Percentiles rank a stretch among this genome's conserved stretches.
Conservation (phyloP, 352 stramenopile genomes). For the Hyaloperonospora arabidopsidis region DNA sequence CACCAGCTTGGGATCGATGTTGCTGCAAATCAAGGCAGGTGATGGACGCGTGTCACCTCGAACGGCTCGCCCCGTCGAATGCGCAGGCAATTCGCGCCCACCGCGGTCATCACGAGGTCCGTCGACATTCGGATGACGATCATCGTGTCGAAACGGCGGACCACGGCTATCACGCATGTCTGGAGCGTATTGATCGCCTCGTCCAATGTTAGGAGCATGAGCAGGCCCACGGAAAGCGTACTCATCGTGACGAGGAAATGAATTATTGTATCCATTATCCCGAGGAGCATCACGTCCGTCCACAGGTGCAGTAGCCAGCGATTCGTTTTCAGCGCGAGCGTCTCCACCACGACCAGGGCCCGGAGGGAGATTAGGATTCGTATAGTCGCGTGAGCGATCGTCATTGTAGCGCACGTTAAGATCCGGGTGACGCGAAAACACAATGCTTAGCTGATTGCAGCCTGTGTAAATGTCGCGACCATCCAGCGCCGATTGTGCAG, state of each 20-base stretch:
- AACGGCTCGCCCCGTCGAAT: slow-evolving; percentile 56
- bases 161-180: slow-evolving; percentile 16
- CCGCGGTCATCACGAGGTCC: slow-evolving; percentile 21
- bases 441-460: slow-evolving; percentile 75
- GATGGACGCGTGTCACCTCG: slow-evolving; percentile 49
- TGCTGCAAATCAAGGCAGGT: slow-evolving; percentile 77
- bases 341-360: slow-evolving; percentile 26
- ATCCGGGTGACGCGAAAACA: slow-evolving; percentile 64
- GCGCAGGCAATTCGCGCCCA: slow-evolving; percentile 31
- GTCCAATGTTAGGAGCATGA: slow-evolving; percentile 10
- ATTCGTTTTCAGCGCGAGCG: slow-evolving; percentile 10
- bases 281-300: slow-evolving; percentile 16
- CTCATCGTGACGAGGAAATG: slow-evolving; percentile 18
- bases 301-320: slow-evolving; percentile 2
- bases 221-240: slow-evolving; percentile 11
- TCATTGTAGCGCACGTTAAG: slow-evolving; percentile 73
- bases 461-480: slow-evolving; percentile 82
- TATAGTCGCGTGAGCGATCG: slow-evolving; percentile 64
- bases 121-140: slow-evolving; percentile 17
- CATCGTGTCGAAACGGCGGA: slow-evolving; percentile 19
- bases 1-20: slow-evolving; percentile 59
- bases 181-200: slow-evolving; percentile 20
- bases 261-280: slow-evolving; percentile 17
- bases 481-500: slow-evolving; percentile 60
- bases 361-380: slow-evolving; percentile 59